Percentiles rank a stretch among this genome's conserved stretches.
Evolutionary conservation across 495 filamentous ascomycete species (phyloP).

Genomic region (Penicillium ochrochloron): DNA sequence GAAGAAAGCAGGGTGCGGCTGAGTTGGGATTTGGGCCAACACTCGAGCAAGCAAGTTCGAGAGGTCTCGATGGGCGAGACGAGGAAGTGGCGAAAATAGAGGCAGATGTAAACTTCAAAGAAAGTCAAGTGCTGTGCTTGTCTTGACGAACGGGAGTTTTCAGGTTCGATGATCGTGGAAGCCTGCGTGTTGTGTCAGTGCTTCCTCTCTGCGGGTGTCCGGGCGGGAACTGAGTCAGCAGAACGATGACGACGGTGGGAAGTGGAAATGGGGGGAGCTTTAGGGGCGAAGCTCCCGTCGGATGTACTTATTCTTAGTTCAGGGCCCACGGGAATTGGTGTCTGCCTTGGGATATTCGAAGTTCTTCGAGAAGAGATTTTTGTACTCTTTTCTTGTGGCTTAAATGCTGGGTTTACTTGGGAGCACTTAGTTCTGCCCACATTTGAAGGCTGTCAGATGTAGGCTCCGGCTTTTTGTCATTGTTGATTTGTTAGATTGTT

Average conservation of each 20-base stretch:
- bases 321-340: not conserved
- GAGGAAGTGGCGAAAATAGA: not conserved
- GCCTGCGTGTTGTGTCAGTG: constrained; percentile 9
- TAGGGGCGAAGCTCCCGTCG: constrained; percentile 3
- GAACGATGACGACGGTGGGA: constrained; percentile 29
- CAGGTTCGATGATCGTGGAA: constrained; percentile 14
- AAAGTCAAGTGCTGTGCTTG: not conserved
- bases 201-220: constrained; percentile 11
- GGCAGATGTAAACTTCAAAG: not conserved
- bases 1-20: constrained; percentile 14
- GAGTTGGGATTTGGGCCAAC: constrained; percentile 15
- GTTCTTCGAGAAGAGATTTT: not conserved
- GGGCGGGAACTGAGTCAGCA: constrained; percentile 35
- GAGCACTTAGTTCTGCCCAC: not conserved
- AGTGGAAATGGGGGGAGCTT: constrained; percentile 5
- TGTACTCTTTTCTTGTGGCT: not conserved
- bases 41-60: not conserved
- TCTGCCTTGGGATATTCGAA: constrained; percentile 20
- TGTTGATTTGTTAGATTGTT: constrained; percentile 13
- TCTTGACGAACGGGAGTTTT: constrained; percentile 3
- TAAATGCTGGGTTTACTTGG: not conserved
- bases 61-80: not conserved
- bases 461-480: constrained; percentile 14
- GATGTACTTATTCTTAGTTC: constrained; percentile 25
- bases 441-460: not conserved